A percentile compares a stretch with the other conserved stretches of the same genome.
Conservation (phyloP, 1,284 basidiomycete genomes). For the Apiotrichum akiyoshidainum region DNA sequence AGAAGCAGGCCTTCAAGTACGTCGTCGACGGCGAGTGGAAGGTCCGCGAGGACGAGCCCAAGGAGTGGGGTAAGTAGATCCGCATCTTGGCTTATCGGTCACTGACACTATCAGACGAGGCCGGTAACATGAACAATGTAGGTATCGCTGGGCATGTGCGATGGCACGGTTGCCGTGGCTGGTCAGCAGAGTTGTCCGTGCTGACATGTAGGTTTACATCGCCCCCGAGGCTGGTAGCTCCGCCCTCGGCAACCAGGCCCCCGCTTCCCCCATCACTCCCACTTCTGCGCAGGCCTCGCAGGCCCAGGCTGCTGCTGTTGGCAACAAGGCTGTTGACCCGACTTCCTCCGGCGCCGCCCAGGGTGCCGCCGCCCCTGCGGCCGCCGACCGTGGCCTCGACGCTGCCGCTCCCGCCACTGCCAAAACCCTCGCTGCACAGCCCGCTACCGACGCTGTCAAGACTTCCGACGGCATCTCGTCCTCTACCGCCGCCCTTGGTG, state of each 20-base stretch:
- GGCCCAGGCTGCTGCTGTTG: conserved; percentile 13
- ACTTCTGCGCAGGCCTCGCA: neutral
- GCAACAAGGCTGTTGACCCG: neutral
- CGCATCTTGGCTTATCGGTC: neutral
- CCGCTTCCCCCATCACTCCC: neutral
- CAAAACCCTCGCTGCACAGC: neutral
- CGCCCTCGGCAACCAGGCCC: conserved; percentile 14
- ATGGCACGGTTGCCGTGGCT: neutral
- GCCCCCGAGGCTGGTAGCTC: conserved; percentile 35
- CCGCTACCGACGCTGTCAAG: neutral
- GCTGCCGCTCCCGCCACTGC: neutral
- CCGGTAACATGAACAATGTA: conserved; percentile 53
- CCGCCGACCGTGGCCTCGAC: conserved; percentile 3
- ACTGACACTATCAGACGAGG: conserved; percentile 37
- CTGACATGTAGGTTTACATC: conserved; percentile 31
- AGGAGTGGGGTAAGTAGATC: conserved; percentile 48
- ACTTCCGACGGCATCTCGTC: neutral
- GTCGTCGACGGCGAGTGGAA: conserved; percentile 52
- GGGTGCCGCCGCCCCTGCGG: conserved; percentile 6
- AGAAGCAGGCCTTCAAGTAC: conserved; percentile 52
- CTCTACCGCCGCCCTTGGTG: neutral
- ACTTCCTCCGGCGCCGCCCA: conserved; percentile 2
- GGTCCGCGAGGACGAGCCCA: conserved; percentile 50
- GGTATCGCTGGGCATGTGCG: conserved; percentile 4
- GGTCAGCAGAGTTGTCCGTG: neutral